Conservation (phyloP, 2,329 filamentous ascomycete species). For the Fusarium verrucosum region DNA sequence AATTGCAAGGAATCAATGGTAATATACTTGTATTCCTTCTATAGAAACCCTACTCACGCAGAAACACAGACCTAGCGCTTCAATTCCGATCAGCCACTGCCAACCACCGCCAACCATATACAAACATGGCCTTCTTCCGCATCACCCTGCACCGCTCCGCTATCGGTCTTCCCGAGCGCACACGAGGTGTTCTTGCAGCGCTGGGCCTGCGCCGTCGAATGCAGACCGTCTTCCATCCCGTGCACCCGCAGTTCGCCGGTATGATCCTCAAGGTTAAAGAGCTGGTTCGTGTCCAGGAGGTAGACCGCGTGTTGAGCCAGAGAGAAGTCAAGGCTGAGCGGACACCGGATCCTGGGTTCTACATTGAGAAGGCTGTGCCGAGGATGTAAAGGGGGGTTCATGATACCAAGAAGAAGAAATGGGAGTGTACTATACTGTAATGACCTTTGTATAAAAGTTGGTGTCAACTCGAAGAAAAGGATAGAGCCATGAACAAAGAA, state of each 20-base stretch:
- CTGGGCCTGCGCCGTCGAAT: slow-evolving; percentile 86
- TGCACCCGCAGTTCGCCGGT: slow-evolving; percentile 81
- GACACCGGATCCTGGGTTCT: slow-evolving; percentile 82
- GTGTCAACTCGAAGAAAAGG: slow-evolving; percentile 5
- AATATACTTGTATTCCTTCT: neutral
- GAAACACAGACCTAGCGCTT: slow-evolving; percentile 18
- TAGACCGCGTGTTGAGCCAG: slow-evolving; percentile 70
- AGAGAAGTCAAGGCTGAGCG: slow-evolving; percentile 75
- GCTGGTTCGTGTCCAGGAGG: slow-evolving; percentile 83
- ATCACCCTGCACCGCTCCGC: slow-evolving; percentile 89
- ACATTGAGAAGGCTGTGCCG: slow-evolving; percentile 69
- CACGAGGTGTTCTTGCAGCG: slow-evolving; percentile 81
- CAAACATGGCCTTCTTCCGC: slow-evolving; percentile 80
- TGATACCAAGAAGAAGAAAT: slow-evolving; percentile 6
- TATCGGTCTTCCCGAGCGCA: slow-evolving; percentile 86
- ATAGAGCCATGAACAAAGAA: slow-evolving; percentile 16
- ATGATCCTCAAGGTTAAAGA: slow-evolving; percentile 96
- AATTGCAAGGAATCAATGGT: slow-evolving; percentile 11
- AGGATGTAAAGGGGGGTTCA: slow-evolving; percentile 27
- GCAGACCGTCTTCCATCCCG: slow-evolving; percentile 89
- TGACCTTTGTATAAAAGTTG: slow-evolving; percentile 41
- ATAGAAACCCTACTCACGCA: slow-evolving; percentile 5
- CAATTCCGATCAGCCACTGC: slow-evolving; percentile 11
- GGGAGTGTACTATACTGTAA: slow-evolving; percentile 48
- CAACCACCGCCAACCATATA: neutral